A percentile compares a stretch with the other conserved stretches of the same genome.
Conservation (phyloP, 2,329 filamentous ascomycete species). For the Dothiorella sarmentorum region DNA sequence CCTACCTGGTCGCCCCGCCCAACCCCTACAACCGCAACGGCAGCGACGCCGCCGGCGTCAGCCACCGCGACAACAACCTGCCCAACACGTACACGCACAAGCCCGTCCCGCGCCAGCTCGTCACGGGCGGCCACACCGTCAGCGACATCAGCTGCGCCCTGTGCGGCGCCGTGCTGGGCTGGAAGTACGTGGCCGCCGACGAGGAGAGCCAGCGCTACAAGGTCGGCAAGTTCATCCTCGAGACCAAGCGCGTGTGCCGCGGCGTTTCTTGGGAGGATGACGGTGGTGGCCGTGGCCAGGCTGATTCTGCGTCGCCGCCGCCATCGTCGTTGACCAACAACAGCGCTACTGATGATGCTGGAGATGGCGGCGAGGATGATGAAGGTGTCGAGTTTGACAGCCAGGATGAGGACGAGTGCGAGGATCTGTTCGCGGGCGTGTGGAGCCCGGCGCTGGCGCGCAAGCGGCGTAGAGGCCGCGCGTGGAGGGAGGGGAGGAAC, state of each 20-base stretch:
- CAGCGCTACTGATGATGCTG: no score
- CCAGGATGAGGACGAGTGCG: slow-evolving; percentile 65
- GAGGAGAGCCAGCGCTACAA: slow-evolving; percentile 62
- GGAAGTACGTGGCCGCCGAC: slow-evolving; percentile 63
- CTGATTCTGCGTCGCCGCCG: background rate
- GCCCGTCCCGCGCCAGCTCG: slow-evolving; percentile 56
- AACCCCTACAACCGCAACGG: slow-evolving; percentile 15
- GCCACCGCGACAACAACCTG: slow-evolving; percentile 37
- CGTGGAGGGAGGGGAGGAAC: slow-evolving; percentile 15
- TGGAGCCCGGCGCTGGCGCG: slow-evolving; percentile 57
- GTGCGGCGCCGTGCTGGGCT: slow-evolving; percentile 57
- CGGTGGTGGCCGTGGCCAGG: slow-evolving; percentile 19
- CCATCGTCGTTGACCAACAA: background rate
- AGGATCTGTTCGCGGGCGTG: slow-evolving; percentile 60
- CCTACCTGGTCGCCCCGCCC: slow-evolving; percentile 57
- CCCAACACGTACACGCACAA: slow-evolving; percentile 58
- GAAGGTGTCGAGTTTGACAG: slow-evolving; percentile 58
- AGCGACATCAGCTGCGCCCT: slow-evolving; percentile 56
- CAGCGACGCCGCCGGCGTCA: slow-evolving; percentile 8
- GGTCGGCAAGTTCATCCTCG: slow-evolving; percentile 64
- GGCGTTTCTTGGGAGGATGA: slow-evolving; percentile 52
- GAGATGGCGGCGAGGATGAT: slow-evolving; percentile 19
- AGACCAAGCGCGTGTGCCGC: slow-evolving; percentile 54
- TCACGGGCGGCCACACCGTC: slow-evolving; percentile 62
- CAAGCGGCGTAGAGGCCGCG: slow-evolving; percentile 37